Evolutionary conservation across 352 stramenopile genomes (phyloP), one percentile per base, ranked within the genome.

Genomic region (Bremia lactucae): DNA sequence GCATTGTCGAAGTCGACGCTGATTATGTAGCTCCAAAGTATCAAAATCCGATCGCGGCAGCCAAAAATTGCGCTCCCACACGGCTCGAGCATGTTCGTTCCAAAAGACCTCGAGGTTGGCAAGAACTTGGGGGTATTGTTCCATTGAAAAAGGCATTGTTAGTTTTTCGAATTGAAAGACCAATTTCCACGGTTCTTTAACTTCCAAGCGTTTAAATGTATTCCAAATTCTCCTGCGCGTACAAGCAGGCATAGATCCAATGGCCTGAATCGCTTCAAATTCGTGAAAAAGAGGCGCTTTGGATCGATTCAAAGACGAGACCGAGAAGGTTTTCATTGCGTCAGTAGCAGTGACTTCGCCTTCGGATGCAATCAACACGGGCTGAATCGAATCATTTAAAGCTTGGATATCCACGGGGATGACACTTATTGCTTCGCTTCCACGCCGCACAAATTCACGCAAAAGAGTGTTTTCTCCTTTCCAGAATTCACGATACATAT

Each of bases 51-150:
- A 43, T 18, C 62, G 13, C 6, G 61, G 57, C 8, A 48, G 2
- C 61, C 61, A 71, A 31, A 71, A 68, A 8, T 36, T 34, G 13
- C 57, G 57, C 34, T 68, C 57, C 62, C 62, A 71, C 8, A 65
- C 37, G 14, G 62, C 62, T 25, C 34, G 60, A 4, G 44, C 52
- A 22, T 70, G 41, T 0, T 19, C 21, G 0, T 29, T 23, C 42
- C 62, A 47, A 20, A 71, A 68, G 2, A 33, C n/a, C 15, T 50
- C 19, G 34, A 71, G 29, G 5, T 21, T n/a, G 10, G 29, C 14
- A 7, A 31, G 31, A 22, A 68, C 13, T 22, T 31, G 19, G 19
- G 42, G 26, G n/a, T 53, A 19, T 31, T 42, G 29, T 1, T 34
- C 19, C 14, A 29, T 18, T n/a, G 46, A 50, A 34, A 68, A 55